These are phyloP conservation scores for Funneliformis geosporum DNA, from an alignment of 192 early-diverging fungal species.

Conservation along the genomic window DNA sequence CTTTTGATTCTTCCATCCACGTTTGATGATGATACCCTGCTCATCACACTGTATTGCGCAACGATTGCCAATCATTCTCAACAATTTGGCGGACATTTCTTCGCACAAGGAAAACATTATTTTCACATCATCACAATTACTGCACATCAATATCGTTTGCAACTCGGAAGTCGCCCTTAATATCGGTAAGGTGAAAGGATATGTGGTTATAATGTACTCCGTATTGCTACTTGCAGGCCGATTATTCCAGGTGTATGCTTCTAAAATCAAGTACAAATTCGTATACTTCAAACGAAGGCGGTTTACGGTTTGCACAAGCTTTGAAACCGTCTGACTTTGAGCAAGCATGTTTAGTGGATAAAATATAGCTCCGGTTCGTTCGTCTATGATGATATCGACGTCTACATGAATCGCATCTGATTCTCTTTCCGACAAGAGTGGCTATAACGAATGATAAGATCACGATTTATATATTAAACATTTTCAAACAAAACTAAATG, in stretches of 20 bases:
- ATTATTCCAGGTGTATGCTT: constrained; percentile 21
- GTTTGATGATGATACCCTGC: background rate
- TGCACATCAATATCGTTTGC: background rate
- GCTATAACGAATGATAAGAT: background rate
- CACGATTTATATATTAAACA: background rate
- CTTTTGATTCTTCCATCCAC: constrained; percentile 6
- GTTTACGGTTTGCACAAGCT: background rate
- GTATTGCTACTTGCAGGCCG: background rate
- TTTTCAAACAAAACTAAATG: background rate
- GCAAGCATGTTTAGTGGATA: constrained; percentile 13
- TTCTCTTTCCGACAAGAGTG: constrained; percentile 14
- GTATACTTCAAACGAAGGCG: constrained; percentile 17
- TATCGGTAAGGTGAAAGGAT: constrained; percentile 16
- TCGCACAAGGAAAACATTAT: constrained; percentile 26
- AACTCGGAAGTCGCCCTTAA: constrained; percentile 9
- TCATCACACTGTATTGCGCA: constrained; percentile 19
- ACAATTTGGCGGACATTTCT: constrained; percentile 27
- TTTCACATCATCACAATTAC: background rate
- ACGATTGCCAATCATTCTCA: constrained; percentile 26
- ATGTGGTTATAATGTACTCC: background rate
- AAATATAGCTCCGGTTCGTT: constrained; percentile 11
- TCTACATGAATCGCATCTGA: background rate
- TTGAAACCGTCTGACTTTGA: background rate
- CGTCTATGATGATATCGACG: constrained; percentile 27
- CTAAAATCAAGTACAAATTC: constrained; percentile 15